Percentiles rank a stretch among this genome's conserved stretches.
Evolutionary conservation across 2,329 filamentous ascomycete genomes (phyloP).

Genomic region (Fusarium coicis): DNA sequence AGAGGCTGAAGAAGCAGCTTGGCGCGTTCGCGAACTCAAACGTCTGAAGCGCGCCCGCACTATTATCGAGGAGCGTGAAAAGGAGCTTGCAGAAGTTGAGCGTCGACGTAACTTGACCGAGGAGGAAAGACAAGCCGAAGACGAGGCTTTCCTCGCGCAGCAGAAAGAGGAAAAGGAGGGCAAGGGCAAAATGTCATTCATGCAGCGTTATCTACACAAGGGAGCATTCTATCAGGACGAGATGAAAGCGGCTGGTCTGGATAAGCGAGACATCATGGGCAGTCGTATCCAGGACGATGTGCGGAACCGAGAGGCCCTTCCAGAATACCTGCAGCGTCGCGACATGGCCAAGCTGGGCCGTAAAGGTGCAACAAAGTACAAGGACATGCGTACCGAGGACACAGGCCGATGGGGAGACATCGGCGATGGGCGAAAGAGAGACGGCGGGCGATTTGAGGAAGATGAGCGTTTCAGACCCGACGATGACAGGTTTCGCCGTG

Average conservation of each 20-base stretch:
- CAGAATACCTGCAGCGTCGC: slow-evolving; percentile 90
- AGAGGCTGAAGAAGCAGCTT: slow-evolving; percentile 88
- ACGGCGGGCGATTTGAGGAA: slow-evolving; percentile 51
- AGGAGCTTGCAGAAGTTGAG: slow-evolving; percentile 89
- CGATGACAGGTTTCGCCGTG: slow-evolving; percentile 59
- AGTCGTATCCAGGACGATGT: slow-evolving; percentile 85
- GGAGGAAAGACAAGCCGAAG: slow-evolving; percentile 87
- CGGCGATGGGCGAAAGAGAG: slow-evolving; percentile 59
- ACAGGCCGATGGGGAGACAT: slow-evolving; percentile 85
- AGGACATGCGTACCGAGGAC: slow-evolving; percentile 88
- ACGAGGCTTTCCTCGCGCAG: slow-evolving; percentile 78
- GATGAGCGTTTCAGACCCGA: slow-evolving; percentile 78
- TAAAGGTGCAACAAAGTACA: slow-evolving; percentile 91
- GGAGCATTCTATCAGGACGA: slow-evolving; percentile 95
- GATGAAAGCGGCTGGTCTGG: slow-evolving; percentile 77
- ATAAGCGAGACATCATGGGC: slow-evolving; percentile 87
- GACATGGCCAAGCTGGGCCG: slow-evolving; percentile 94
- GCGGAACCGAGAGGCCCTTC: slow-evolving; percentile 81
- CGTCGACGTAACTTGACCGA: slow-evolving; percentile 85
- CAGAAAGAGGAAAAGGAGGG: slow-evolving; percentile 84
- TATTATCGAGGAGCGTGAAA: slow-evolving; percentile 84
- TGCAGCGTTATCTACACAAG: slow-evolving; percentile 98
- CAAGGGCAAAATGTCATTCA: slow-evolving; percentile 84
- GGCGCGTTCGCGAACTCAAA: slow-evolving; percentile 91
- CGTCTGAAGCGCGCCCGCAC: slow-evolving; percentile 89